These are phyloP conservation scores for Citrus cavaleriei DNA, from an alignment of 345 rosid genomes.

Conservation along the genomic window DNA sequence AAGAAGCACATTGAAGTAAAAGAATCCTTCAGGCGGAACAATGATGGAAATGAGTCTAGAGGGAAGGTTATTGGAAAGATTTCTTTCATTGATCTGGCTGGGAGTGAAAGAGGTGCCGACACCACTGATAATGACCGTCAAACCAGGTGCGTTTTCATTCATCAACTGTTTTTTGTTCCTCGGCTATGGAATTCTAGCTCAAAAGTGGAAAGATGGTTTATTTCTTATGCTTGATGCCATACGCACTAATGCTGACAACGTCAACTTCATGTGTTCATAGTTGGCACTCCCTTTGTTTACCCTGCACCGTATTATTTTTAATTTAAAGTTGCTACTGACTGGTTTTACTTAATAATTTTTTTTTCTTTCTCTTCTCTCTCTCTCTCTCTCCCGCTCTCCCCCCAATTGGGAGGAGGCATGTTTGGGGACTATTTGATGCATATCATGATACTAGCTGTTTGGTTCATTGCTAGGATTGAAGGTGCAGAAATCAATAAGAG, in stretches of 20 bases:
- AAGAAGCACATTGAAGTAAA: conserved; percentile 86
- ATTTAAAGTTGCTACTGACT: background rate
- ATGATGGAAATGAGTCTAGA: conserved; percentile 67
- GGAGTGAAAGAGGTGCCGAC: conserved; percentile 99
- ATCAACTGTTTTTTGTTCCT: background rate
- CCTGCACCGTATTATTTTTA: background rate
- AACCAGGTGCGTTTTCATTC: conserved; percentile 56
- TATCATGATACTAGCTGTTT: background rate
- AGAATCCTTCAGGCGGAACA: conserved; percentile 67
- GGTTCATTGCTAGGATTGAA: conserved; percentile 62
- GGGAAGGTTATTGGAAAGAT: conserved; percentile 94
- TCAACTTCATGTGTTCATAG: background rate
- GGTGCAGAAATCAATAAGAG: conserved; percentile 96
- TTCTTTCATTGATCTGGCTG: conserved; percentile 99
- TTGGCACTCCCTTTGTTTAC: background rate
- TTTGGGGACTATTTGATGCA: background rate
- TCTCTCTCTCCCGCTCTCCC: background rate
- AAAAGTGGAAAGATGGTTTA: background rate
- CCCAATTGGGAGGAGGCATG: background rate
- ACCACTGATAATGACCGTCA: conserved; percentile 98
- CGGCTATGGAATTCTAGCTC: background rate
- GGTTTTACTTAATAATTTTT: background rate
- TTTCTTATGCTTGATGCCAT: background rate
- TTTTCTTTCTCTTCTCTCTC: background rate
- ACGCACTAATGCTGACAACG: background rate